Conservation (phyloP, 306 rosid species). For the Cyamopsis tetragonoloba region DNA sequence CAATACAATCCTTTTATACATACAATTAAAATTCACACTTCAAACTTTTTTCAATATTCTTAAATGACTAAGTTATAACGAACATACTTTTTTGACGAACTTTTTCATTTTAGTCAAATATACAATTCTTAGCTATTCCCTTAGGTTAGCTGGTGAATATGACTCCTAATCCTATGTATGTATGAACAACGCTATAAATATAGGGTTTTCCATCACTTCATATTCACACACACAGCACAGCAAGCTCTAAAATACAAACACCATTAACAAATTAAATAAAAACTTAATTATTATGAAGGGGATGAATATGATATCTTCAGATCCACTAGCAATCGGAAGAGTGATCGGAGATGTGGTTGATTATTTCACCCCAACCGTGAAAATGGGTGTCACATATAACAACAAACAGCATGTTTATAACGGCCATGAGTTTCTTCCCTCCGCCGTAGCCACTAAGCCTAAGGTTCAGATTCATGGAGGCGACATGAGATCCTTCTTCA, state of each 20-base stretch:
- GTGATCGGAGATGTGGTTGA: constrained; percentile 89
- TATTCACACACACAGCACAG: constrained; percentile 6
- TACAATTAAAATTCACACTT: no score
- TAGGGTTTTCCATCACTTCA: constrained; percentile 31
- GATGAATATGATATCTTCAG: constrained; percentile 32
- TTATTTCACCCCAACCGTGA: constrained; percentile 44
- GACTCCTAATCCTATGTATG: constrained; percentile 6
- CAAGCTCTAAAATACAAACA: constrained; percentile 13
- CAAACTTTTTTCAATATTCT: no score
- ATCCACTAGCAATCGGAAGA: constrained; percentile 71
- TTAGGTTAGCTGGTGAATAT: background rate
- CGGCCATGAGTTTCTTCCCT: constrained; percentile 77
- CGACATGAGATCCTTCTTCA: constrained; percentile 82
- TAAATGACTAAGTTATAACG: no score
- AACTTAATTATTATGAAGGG: no score
- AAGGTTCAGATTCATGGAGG: constrained; percentile 85
- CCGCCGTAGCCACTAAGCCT: constrained; percentile 56
- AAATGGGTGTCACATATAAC: constrained; percentile 53
- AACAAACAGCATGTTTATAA: constrained; percentile 64
- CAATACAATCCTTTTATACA: no score
- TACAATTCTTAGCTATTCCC: no score
- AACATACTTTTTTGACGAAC: no score
- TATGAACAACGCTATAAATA: constrained; percentile 43
- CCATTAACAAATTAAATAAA: constrained; percentile 19
- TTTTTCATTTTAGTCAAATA: no score